Base-by-base conservation (phyloP, 169 alveolate genomes). In the Babesia divergens region DNA sequence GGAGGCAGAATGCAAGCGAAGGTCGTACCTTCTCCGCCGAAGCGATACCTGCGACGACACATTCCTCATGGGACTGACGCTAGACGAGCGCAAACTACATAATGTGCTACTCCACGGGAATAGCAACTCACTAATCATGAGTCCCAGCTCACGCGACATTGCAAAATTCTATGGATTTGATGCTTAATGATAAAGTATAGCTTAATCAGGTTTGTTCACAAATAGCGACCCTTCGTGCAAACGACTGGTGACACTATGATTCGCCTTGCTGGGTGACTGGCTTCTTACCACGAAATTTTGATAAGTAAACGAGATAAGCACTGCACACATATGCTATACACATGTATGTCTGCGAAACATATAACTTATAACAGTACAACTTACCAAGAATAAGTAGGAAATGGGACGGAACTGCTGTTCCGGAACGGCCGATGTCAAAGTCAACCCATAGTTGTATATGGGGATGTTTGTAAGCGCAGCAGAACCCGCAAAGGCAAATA, bases 1-100 rank as follows among this genome's bases (percentile, higher is more conserved):
- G 59, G 82, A 83, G 42, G 92, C 91, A 6, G 92, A 87, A 38
- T 79, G 84, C 50, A 83, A 84, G 42, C 64, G 92, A 46, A 60
- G 92, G 44, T 26, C 69, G 28, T 79, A 81, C 54, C 56, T 87
- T 65, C 51, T 87, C 49, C 72, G 82, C 16, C 85, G 84, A 31
- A 44, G 55, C 70, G 66, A 60, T 6, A 60, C 70, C 7, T 60
- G 70, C 56, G 87, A 79, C 31, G 87, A 68, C 49, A 56, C 84
- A 13, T 79, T 79, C 50, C 68, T 69, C 60, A 42, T 43, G 49
- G 87, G 87, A 35, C 58, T 79, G 24, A 79, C 87, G 20, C 83
- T 38, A 44, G 69, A 44, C 38, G 84, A 79, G 58, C 47, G 68
- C 38, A 79, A 58, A 49, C 79, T 76, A 32, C 67, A 60, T 42